Percentiles rank a stretch among this genome's conserved stretches.
Conservation (phyloP, 108 stramenopile genomes). For the Pseudonitzschia delicatissima region DNA sequence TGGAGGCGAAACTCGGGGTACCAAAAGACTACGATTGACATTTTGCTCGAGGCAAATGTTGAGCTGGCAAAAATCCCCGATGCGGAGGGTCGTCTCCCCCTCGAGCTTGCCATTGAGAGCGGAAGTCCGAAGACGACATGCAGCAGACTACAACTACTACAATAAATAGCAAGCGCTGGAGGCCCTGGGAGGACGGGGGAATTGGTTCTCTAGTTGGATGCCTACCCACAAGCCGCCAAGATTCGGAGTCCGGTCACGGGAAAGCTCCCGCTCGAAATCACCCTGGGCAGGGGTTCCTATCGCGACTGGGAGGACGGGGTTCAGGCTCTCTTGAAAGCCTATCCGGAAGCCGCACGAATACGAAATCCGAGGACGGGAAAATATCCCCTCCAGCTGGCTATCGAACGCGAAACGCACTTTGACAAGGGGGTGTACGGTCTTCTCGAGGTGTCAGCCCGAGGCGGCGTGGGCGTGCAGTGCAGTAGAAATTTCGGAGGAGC, state of each 20-base stretch:
- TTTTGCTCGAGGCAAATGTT: not conserved
- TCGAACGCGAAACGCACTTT: not conserved
- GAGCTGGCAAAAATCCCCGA: not conserved
- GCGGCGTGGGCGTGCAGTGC: too few relatives aligned
- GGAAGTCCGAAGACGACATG: not conserved
- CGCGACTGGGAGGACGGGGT: not conserved
- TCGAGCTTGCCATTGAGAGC: not conserved
- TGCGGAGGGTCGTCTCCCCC: not conserved
- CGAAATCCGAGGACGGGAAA: not conserved
- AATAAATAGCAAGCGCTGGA: not conserved
- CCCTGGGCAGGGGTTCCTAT: not conserved
- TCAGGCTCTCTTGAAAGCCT: not conserved
- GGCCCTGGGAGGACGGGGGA: not conserved
- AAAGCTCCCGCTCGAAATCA: slow-evolving; percentile 3
- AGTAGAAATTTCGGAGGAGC: too few relatives aligned
- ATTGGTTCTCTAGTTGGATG: not conserved
- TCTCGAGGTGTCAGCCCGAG: not conserved
- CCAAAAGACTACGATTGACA: not conserved
- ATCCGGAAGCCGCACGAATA: not conserved
- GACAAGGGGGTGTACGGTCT: not conserved
- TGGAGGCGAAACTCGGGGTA: not conserved
- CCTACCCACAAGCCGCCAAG: not conserved
- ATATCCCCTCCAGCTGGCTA: not conserved
- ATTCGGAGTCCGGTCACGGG: not conserved
- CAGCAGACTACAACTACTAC: too few relatives aligned